Evolutionary conservation across 2,329 filamentous ascomycete species (phyloP).

Genomic region (Tetracladium maxilliforme): DNA sequence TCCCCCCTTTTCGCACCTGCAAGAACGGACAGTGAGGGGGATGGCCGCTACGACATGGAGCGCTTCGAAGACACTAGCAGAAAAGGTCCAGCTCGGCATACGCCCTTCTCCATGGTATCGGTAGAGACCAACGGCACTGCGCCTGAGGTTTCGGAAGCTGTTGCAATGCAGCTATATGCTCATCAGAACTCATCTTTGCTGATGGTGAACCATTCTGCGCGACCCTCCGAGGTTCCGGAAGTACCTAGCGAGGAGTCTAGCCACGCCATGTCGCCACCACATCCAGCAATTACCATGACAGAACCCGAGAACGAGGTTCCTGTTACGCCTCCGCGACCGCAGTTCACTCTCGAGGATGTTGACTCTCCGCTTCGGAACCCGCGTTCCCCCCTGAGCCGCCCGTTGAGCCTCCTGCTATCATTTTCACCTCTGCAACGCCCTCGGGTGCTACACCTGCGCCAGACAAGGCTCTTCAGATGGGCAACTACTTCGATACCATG

Average conservation of each 20-base stretch:
- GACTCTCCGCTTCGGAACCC: constrained; percentile 50
- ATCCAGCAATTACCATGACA: too few relatives aligned
- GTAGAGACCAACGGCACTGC: constrained; percentile 44
- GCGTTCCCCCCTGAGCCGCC: constrained; percentile 40
- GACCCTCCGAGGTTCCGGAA: constrained; percentile 30
- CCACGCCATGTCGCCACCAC: constrained; percentile 5
- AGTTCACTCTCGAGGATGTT: constrained; percentile 33
- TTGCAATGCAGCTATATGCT: constrained; percentile 44
- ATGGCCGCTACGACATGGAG: too few relatives aligned
- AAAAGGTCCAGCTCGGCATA: too few relatives aligned
- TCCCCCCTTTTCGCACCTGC: too few relatives aligned
- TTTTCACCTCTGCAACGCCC: constrained; percentile 48
- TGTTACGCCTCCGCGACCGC: constrained; percentile 35
- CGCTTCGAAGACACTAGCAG: too few relatives aligned
- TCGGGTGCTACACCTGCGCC: constrained; percentile 39
- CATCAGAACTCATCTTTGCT: constrained; percentile 51
- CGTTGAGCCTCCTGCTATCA: constrained; percentile 27
- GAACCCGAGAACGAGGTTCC: too few relatives aligned
- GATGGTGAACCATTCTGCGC: constrained; percentile 40
- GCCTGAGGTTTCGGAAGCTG: constrained; percentile 45
- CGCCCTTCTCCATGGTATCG: constrained; percentile 46
- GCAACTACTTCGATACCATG: constrained; percentile 37
- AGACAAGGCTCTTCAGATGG: constrained; percentile 34
- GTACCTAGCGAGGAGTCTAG: constrained; percentile 13
- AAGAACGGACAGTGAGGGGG: too few relatives aligned